Base-by-base conservation (phyloP, 2,329 filamentous ascomycete genomes). In the Purpureocillium lavendulum region DNA sequence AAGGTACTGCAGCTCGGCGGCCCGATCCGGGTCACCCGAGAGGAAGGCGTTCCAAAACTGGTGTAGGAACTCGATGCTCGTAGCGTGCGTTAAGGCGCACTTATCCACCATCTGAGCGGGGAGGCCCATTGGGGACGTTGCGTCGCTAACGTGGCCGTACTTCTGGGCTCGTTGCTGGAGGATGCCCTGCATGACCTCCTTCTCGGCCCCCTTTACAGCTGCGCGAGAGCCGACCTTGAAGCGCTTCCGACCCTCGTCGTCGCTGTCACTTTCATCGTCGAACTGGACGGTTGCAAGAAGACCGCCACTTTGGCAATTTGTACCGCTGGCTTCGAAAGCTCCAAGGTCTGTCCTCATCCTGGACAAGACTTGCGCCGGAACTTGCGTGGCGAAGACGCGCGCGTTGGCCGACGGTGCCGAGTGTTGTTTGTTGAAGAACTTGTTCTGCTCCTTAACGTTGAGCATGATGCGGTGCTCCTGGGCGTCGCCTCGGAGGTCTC, bases 1-100 rank as follows among this genome's bases (percentile, higher is more conserved):
- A 35, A 96, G 73, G 45, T 85, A 87, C 7, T 81, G 79, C 12
- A 96, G 72, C 61, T 98, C 90, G 32, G 73, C 72, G 1, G 87
- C 86, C 28, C 87, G 81, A 43, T 87, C 82, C 1, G 85, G 66
- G 55, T 96, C 87, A 12, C 89, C 90, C 0, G 89, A 96, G 18
- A 94, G 72, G 55, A 94, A 98, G 0, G 89, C 80, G 28, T 78
- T 75, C 90, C 90, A 98, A 66, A 98, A 98, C 59, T 97, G 94
- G 52, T 90, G 86, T n/a, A 98, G 68, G 54, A 97, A 98, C 56
- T 98, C 92, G 30, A 86, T 83, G 0, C 87, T 94, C 0, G 92
- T 98, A 39, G 89, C 89, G 58, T 97, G 88, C 0, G 90, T 95
- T 40, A 79, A 61, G 31, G 63, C 65, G 48, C 76, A 80, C 40